Percentiles rank a stretch among this genome's conserved stretches.
phyloP scores from a whole-genome alignment of 305 asterid genomes.

The Fraxinus angustifolia region DNA sequence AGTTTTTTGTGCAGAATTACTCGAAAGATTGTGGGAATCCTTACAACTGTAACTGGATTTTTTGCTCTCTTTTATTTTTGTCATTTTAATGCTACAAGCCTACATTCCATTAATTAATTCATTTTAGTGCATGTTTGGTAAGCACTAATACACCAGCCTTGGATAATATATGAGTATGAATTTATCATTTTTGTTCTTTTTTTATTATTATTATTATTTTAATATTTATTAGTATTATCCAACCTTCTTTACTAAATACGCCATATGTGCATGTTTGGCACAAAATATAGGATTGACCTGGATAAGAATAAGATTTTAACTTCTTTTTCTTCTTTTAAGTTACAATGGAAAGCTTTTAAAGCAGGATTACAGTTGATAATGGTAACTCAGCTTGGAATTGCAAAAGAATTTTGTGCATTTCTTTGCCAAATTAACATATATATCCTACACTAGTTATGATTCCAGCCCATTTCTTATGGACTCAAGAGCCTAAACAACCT shows the following conservation, averaged over 20 bases:
- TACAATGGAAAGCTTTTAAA: conserved; percentile 10
- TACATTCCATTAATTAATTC: conserved; percentile 2
- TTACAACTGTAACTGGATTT: not conserved
- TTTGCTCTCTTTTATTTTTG: not conserved
- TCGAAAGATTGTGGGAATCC: not conserved
- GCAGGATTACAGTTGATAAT: conserved; percentile 27
- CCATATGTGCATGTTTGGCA: no score
- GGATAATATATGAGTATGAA: not conserved
- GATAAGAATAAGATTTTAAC: not conserved
- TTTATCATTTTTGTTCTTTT: not conserved
- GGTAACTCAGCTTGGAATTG: conserved; percentile 36
- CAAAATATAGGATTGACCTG: not conserved
- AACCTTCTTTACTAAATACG: not conserved
- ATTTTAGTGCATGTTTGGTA: not conserved
- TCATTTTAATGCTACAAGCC: not conserved
- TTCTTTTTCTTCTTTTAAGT: conserved; percentile 4
- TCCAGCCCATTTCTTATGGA: conserved; percentile 56
- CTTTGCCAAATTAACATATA: conserved; percentile 18
- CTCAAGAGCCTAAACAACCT: conserved; percentile 87
- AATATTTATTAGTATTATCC: not conserved
- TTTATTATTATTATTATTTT: not conserved
- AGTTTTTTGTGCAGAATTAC: not conserved
- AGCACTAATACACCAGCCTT: not conserved
- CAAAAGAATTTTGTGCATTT: conserved; percentile 47
- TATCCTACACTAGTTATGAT: conserved; percentile 8